Evolutionary conservation across 176 grass and related monocot genomes (phyloP).

Genomic region (Musa acuminata): DNA sequence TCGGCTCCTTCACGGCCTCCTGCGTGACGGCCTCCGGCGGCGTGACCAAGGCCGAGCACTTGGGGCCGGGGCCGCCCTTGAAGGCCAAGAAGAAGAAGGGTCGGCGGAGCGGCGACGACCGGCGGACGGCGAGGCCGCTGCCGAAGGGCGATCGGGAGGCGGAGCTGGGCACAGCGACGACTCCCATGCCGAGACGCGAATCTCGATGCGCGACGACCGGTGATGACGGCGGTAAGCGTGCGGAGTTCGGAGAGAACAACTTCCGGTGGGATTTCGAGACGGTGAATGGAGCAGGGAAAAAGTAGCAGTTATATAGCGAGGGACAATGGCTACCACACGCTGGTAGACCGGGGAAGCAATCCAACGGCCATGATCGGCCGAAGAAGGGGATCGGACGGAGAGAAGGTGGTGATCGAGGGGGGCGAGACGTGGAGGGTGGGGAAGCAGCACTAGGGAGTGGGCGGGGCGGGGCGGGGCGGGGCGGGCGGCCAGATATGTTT

Average conservation of each 20-base stretch:
- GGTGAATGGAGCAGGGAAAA: neutral
- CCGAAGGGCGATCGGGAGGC: constrained; percentile 27
- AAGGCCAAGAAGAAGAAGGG: constrained; percentile 29
- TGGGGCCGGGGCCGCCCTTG: constrained; percentile 19
- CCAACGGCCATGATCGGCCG: constrained; percentile 6
- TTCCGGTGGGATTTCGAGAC: neutral
- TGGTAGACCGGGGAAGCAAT: neutral
- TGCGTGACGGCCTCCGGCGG: constrained; percentile 21
- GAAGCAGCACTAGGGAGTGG: no score
- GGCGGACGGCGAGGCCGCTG: constrained; percentile 20
- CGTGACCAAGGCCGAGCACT: constrained; percentile 47
- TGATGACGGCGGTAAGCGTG: constrained; percentile 7
- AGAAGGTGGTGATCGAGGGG: neutral
- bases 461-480: neutral
- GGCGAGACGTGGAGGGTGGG: constrained; percentile 24
- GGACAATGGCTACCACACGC: constrained; percentile 17
- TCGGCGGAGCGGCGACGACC: constrained; percentile 16
- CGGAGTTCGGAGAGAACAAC: no score
- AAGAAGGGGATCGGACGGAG: constrained; percentile 19
- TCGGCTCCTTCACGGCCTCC: constrained; percentile 14
- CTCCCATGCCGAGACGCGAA: constrained; percentile 23
- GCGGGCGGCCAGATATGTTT: constrained; percentile 16
- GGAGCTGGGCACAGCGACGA: constrained; percentile 34
- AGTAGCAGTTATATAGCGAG: constrained; percentile 13
- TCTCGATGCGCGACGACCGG: neutral